Evolutionary conservation across 2,329 filamentous ascomycete species (phyloP), one percentile per base, ranked within the genome.

Genomic region (Aspergillus texensis): DNA sequence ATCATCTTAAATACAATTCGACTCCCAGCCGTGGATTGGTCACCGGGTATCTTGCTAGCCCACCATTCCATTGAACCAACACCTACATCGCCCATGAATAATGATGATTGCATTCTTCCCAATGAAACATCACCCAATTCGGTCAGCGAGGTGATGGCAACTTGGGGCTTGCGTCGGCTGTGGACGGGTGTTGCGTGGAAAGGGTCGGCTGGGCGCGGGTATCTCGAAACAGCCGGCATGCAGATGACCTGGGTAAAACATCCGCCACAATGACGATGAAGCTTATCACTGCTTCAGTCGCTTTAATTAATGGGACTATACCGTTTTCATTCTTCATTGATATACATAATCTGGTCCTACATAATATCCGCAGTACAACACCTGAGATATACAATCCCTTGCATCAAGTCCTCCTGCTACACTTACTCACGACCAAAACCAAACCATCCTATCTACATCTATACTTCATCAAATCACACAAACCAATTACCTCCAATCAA

Each of bases 141-240:
- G 45, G 16, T 19, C 28, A 26, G 43, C 12, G 54, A n/a, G 30
- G 39, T 26, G 19, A 39, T 43, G 57, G 52, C 39, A 59, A 57
- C 28, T 39, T 28, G 57, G 48, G 48, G 48, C 32, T 58, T 12
- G 19, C 34, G 34, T 45, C 70, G 70, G 70, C 26, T 71, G 58
- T 24, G 32, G 10, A 52, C 65, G 70, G 69, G 32, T 64, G 55
- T 65, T 55, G 41, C 9, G 9, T n/a, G 39, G 36, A 26, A 34
- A 60, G 4, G 16, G 28, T 28, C 58, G 67, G 67, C 36, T 63
- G 53, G 46, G 2, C 30, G 12, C 69, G 69, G 69, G 59, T 69
- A 65, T 70, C 64, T 67, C 14, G 41, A 56, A 60, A 67, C 32
- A 67, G 24, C 67, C 65, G 66, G 21, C 14, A 12, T 30, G 30